Percentiles rank a stretch among this genome's conserved stretches.
These are phyloP conservation scores for Calonectria pteridis DNA, from an alignment of 2,329 filamentous ascomycete species.

Conservation along the genomic window DNA sequence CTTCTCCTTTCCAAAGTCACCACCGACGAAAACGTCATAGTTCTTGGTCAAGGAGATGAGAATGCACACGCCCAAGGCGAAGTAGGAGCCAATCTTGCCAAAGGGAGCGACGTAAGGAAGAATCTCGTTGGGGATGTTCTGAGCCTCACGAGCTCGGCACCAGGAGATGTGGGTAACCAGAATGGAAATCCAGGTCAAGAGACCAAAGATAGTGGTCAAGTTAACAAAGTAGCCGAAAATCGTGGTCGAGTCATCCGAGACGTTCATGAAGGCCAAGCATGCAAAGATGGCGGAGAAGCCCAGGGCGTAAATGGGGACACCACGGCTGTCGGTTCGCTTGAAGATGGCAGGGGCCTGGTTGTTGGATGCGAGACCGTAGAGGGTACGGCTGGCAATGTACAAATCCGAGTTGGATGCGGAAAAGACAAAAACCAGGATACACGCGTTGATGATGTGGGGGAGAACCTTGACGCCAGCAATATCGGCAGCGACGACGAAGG, in stretches of 20 bases:
- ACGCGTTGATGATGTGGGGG: constrained; percentile 78
- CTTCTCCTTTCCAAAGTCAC: constrained; percentile 69
- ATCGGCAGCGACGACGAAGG: constrained; percentile 81
- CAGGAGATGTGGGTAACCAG: constrained; percentile 77
- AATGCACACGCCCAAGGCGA: constrained; percentile 76
- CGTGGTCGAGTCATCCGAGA: constrained; percentile 65
- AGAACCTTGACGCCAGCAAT: constrained; percentile 72
- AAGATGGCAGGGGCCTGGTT: constrained; percentile 80
- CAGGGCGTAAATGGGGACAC: constrained; percentile 78
- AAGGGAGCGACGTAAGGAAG: constrained; percentile 78
- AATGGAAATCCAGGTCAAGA: constrained; percentile 77
- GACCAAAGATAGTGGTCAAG: constrained; percentile 74
- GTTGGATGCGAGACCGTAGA: constrained; percentile 80
- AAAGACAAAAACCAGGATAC: constrained; percentile 82
- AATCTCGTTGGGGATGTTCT: constrained; percentile 65
- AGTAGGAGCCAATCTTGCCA: constrained; percentile 76
- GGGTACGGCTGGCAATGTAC: constrained; percentile 79
- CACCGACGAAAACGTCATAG: constrained; percentile 76
- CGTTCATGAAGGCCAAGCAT: constrained; percentile 77
- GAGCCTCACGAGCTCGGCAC: constrained; percentile 71
- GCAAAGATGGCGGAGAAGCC: constrained; percentile 71
- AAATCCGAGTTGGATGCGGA: constrained; percentile 83
- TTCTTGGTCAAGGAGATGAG: constrained; percentile 87
- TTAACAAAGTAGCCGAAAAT: constrained; percentile 78
- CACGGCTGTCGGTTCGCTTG: constrained; percentile 76